Percentiles rank a stretch among this genome's conserved stretches.
Conservation (phyloP, 1,284 basidiomycete genomes). For the Naganishia albida region DNA sequence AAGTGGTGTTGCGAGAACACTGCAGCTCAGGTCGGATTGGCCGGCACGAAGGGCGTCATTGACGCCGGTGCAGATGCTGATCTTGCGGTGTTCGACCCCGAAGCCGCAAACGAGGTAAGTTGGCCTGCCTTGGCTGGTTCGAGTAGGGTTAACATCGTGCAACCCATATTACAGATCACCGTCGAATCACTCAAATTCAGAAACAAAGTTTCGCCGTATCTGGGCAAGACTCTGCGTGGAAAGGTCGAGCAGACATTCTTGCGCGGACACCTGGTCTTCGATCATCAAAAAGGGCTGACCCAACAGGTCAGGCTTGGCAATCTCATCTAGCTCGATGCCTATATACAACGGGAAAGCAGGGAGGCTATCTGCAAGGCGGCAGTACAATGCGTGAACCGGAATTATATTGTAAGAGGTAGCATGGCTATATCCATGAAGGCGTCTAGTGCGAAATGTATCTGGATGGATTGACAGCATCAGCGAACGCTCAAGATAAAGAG, state of each 20-base stretch:
- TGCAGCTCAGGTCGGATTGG: conserved; percentile 74
- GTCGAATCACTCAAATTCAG: conserved; percentile 76
- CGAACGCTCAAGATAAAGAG: too few species aligned
- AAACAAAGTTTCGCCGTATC: conserved; percentile 88
- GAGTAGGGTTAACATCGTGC: too few species aligned
- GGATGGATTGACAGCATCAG: background rate
- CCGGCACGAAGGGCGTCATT: conserved; percentile 68
- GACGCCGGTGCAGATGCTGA: conserved; percentile 76
- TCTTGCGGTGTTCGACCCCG: conserved; percentile 78
- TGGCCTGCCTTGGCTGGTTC: background rate
- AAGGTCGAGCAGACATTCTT: conserved; percentile 73
- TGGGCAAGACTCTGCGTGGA: conserved; percentile 70
- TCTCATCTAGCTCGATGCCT: conserved; percentile 27
- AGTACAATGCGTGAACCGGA: conserved; percentile 12
- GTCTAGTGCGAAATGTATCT: conserved; percentile 27
- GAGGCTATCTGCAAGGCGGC: conserved; percentile 4
- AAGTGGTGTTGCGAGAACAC: conserved; percentile 71
- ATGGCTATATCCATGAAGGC: background rate
- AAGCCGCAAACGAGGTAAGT: conserved; percentile 64
- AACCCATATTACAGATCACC: conserved; percentile 64
- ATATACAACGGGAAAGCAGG: conserved; percentile 4
- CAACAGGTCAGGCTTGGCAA: conserved; percentile 23
- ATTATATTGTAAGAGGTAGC: too few species aligned
- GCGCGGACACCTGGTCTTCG: conserved; percentile 69
- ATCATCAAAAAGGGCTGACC: conserved; percentile 41